These are phyloP conservation scores for Xylaria sp. DNA, from an alignment of 2,329 filamentous ascomycete species.

Conservation along the genomic window DNA sequence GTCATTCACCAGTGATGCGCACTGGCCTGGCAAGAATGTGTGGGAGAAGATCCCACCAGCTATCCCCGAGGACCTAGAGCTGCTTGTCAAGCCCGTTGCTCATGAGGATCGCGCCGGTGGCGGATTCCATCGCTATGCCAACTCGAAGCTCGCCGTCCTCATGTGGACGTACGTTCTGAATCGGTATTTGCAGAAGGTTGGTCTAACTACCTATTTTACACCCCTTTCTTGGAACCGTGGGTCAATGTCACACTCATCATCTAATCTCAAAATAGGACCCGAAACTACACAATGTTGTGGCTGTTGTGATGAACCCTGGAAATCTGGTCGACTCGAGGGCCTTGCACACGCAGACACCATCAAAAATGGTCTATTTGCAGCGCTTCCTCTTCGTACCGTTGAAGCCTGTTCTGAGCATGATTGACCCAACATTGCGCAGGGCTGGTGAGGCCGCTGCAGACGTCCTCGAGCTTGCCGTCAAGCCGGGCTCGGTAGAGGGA, in stretches of 20 bases:
- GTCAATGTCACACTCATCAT: background rate
- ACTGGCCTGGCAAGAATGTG: slow-evolving; percentile 37
- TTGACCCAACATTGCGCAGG: slow-evolving; percentile 28
- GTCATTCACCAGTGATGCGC: slow-evolving; percentile 31
- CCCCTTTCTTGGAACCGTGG: background rate
- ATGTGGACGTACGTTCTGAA: slow-evolving; percentile 40
- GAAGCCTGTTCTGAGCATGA: slow-evolving; percentile 17
- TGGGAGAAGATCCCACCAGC: slow-evolving; percentile 34
- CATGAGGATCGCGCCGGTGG: slow-evolving; percentile 35
- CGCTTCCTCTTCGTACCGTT: slow-evolving; percentile 25
- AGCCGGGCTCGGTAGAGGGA: too few species aligned
- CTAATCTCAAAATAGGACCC: slow-evolving; percentile 18
- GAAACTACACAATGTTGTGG: slow-evolving; percentile 27
- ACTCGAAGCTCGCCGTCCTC: slow-evolving; percentile 37
- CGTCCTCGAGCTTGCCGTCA: background rate
- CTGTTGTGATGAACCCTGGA: slow-evolving; percentile 30
- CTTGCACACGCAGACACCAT: slow-evolving; percentile 33
- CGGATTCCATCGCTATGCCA: slow-evolving; percentile 41
- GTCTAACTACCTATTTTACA: background rate
- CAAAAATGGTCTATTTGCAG: slow-evolving; percentile 24
- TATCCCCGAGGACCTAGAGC: slow-evolving; percentile 35
- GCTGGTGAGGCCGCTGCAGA: background rate
- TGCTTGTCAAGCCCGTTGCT: slow-evolving; percentile 32
- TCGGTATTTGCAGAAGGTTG: slow-evolving; percentile 27
- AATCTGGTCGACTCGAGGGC: slow-evolving; percentile 35